phyloP scores from a whole-genome alignment of 2,329 filamentous ascomycete species.

The Gnomoniopsis sp. region DNA sequence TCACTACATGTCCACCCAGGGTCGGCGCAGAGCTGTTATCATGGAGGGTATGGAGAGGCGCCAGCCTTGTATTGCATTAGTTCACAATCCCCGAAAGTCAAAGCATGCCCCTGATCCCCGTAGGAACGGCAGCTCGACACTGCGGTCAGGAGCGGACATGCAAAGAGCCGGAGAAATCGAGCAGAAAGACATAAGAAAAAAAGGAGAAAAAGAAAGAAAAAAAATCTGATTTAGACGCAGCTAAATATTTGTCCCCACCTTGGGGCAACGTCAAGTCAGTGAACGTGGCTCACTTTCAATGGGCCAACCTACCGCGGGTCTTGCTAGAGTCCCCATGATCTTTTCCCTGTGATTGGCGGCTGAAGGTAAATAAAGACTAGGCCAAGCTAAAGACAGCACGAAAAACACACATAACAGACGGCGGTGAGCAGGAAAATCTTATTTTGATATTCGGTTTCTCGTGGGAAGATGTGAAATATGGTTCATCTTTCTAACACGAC shows the following conservation, averaged over 20 bases:
- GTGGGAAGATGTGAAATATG: slow-evolving; percentile 16
- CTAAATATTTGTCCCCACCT: slow-evolving; percentile 26
- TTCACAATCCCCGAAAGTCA: slow-evolving; percentile 4
- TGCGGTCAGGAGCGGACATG: slow-evolving; percentile 1
- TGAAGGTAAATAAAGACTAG: slow-evolving; percentile 7
- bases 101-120: slow-evolving; percentile 2
- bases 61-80: slow-evolving; percentile 9
- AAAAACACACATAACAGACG: not conserved
- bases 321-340: slow-evolving; percentile 12
- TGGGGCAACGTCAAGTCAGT: slow-evolving; percentile 22
- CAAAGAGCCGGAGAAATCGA: slow-evolving; percentile 17
- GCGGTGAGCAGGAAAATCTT: slow-evolving; percentile 15
- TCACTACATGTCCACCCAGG: too few relatives aligned
- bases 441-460: slow-evolving; percentile 11
- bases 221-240: slow-evolving; percentile 19
- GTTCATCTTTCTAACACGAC: not conserved
- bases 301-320: slow-evolving; percentile 19
- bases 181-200: too few relatives aligned
- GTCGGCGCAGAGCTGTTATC: not conserved
- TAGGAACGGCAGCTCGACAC: slow-evolving; percentile 2
- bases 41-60: not conserved
- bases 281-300: slow-evolving; percentile 33
- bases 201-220: too few relatives aligned
- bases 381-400: slow-evolving; percentile 7
- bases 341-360: slow-evolving; percentile 7